Conservation (phyloP, 805 yeast species). For the Wickerhamomyces chambardii region DNA sequence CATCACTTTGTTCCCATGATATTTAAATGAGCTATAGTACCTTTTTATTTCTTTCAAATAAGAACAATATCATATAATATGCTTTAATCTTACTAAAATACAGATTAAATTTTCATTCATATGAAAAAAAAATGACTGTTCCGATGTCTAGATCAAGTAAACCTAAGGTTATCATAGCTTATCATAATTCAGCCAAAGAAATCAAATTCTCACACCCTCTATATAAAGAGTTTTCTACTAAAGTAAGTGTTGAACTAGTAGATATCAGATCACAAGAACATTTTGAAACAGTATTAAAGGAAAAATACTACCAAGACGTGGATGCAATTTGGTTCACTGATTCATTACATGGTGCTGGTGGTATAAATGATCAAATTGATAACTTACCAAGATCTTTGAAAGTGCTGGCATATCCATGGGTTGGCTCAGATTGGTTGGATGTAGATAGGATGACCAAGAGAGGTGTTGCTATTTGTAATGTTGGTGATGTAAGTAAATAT, state of each 20-base stretch:
- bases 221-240: not conserved
- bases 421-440: constrained; percentile 50
- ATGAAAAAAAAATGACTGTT: not conserved
- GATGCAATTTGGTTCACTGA: constrained; percentile 49
- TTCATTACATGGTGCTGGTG: constrained; percentile 39
- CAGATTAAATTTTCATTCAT: too few relatives aligned
- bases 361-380: constrained; percentile 33
- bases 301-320: not conserved
- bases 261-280: not conserved
- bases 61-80: too few relatives aligned
- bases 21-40: too few relatives aligned
- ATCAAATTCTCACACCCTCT: too few relatives aligned
- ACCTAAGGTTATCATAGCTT: not conserved
- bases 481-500: constrained; percentile 47
- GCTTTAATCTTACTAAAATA: too few relatives aligned
- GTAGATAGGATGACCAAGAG: constrained; percentile 31
- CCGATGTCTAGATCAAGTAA: not conserved
- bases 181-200: not conserved
- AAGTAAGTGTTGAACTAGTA: not conserved
- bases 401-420: constrained; percentile 47
- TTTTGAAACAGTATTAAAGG: too few relatives aligned
- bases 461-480: constrained; percentile 50
- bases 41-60: too few relatives aligned
- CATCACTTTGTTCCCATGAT: too few relatives aligned
- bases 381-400: constrained; percentile 37